A percentile compares a stretch with the other conserved stretches of the same genome.
Evolutionary conservation across 1,139 yeast genomes (phyloP).

Genomic region (Hyphopichia buzzinii): DNA sequence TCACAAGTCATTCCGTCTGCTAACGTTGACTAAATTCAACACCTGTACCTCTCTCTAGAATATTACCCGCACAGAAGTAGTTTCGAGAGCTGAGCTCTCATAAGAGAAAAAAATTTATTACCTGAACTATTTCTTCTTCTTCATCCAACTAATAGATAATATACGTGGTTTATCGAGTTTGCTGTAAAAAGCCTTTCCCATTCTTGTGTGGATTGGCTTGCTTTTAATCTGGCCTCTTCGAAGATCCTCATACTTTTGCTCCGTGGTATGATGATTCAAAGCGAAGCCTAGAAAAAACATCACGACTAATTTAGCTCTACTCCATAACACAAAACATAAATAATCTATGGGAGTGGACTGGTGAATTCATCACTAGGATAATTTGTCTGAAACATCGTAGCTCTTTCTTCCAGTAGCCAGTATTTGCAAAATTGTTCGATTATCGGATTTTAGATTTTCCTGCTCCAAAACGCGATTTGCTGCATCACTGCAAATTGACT

Average conservation of each 20-base stretch:
- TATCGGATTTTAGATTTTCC: no score
- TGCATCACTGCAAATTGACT: no score
- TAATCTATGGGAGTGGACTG: conserved; percentile 15
- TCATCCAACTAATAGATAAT: conserved; percentile 3
- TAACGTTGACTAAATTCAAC: conserved; percentile 24
- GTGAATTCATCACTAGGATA: conserved; percentile 13
- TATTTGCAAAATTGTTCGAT: no score
- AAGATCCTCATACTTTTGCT: conserved; percentile 56
- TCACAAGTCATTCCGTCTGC: conserved; percentile 34
- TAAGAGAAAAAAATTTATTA: not conserved
- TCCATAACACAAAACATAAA: conserved; percentile 14
- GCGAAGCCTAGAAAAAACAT: conserved; percentile 56
- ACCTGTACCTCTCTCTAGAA: not conserved
- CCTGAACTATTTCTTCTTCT: not conserved
- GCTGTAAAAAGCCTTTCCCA: not conserved
- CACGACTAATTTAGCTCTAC: conserved; percentile 29
- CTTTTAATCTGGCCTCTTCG: conserved; percentile 57
- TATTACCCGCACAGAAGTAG: conserved; percentile 2
- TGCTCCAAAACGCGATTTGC: no score
- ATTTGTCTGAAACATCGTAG: conserved; percentile 32
- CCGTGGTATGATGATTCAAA: conserved; percentile 65
- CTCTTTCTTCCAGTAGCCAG: no score
- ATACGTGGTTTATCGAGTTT: conserved; percentile 2
- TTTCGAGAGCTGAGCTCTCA: not conserved
- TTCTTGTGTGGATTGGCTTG: not conserved